Conservation (phyloP, 2,329 filamentous ascomycete genomes). For the Nothomitra cinnamomea region DNA sequence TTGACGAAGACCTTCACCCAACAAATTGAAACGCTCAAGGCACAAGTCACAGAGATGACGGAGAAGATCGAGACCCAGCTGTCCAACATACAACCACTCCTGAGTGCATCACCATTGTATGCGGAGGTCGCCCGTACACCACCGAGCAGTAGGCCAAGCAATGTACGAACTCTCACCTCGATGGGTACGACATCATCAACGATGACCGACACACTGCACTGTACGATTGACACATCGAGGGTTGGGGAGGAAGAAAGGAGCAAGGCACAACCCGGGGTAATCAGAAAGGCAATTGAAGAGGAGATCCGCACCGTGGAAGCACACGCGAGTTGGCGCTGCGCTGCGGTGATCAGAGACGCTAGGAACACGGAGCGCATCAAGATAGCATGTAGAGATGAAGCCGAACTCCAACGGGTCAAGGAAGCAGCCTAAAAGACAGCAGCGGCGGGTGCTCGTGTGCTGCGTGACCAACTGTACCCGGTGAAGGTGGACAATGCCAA, state of each 20-base stretch:
- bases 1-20: background rate
- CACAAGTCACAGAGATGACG: background rate
- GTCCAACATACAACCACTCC: background rate
- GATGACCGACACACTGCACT: background rate
- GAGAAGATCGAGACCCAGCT: background rate
- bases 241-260: background rate
- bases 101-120: background rate
- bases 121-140: background rate
- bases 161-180: background rate
- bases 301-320: background rate
- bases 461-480: no score
- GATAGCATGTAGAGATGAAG: background rate
- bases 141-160: background rate
- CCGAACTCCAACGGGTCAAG: background rate
- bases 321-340: background rate
- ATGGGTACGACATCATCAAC: background rate
- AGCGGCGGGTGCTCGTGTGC: background rate
- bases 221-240: background rate
- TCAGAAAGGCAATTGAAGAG: background rate
- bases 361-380: background rate
- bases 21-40: background rate
- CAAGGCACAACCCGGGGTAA: background rate
- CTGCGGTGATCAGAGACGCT: background rate
- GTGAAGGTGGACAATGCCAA: no score
- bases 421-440: background rate